Evolutionary conservation across 805 yeast genomes (phyloP).

Genomic region (Sugiyamaella lignohabitans): DNA sequence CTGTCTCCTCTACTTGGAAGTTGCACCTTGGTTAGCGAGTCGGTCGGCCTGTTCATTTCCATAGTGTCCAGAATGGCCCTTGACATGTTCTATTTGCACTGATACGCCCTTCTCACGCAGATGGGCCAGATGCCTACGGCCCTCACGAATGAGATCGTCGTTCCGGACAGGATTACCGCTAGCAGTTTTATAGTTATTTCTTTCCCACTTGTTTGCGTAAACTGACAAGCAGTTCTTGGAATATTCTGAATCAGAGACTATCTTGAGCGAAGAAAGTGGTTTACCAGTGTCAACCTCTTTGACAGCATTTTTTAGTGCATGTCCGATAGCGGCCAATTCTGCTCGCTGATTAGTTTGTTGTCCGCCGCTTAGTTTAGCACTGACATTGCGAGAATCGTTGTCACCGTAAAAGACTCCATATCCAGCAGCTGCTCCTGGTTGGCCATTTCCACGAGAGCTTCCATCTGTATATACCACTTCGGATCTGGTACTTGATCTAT

Average conservation of each 20-base stretch:
- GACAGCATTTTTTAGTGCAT: conserved; percentile 44
- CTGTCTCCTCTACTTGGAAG: too few species aligned
- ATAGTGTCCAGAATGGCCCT: conserved; percentile 59
- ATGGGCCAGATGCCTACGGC: conserved; percentile 33
- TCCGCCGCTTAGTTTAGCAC: conserved; percentile 44
- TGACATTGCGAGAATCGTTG: conserved; percentile 46
- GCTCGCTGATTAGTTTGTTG: conserved; percentile 74
- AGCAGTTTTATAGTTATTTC: conserved; percentile 47
- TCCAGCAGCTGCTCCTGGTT: conserved; percentile 45
- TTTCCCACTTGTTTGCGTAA: conserved; percentile 55
- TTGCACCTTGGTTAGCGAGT: conserved; percentile 44
- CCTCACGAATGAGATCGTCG: conserved; percentile 41
- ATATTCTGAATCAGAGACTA: conserved; percentile 69
- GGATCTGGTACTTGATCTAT: background rate
- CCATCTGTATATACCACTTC: conserved; percentile 66
- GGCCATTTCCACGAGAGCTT: conserved; percentile 59
- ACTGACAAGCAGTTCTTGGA: conserved; percentile 47
- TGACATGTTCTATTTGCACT: conserved; percentile 53
- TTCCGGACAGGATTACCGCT: conserved; percentile 45
- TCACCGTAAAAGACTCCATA: conserved; percentile 69
- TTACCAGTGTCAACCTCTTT: conserved; percentile 3
- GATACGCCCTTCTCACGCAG: conserved; percentile 23
- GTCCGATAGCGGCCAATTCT: conserved; percentile 61
- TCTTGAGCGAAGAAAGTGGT: conserved; percentile 30
- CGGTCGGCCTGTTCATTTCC: conserved; percentile 78